phyloP scores from a whole-genome alignment of 2,329 filamentous ascomycete species.

The Fusarium sp. region DNA sequence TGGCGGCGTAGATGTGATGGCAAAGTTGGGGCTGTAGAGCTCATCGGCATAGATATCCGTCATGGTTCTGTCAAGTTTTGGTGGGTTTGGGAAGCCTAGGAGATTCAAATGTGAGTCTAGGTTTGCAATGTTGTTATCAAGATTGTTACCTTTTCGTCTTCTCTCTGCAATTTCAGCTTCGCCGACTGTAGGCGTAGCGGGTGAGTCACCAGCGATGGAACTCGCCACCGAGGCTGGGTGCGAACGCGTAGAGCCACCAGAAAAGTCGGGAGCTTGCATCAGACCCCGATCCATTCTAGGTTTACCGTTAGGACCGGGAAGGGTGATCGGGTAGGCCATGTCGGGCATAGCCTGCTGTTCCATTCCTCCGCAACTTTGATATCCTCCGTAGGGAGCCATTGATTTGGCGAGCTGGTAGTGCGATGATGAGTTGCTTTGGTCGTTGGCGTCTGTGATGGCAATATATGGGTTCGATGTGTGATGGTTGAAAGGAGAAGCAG shows the following conservation, averaged over 20 bases:
- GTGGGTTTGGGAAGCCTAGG: conserved; percentile 65
- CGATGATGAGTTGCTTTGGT: conserved; percentile 55
- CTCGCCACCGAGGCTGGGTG: conserved; percentile 69
- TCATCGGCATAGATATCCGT: conserved; percentile 88
- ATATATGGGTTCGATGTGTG: conserved; percentile 69
- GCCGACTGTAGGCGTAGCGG: conserved; percentile 65
- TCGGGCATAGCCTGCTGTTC: conserved; percentile 53
- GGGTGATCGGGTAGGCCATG: conserved; percentile 57
- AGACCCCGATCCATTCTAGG: conserved; percentile 58
- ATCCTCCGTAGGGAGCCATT: conserved; percentile 59
- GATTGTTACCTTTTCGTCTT: conserved; percentile 66
- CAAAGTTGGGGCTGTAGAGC: conserved; percentile 79
- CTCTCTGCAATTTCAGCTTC: conserved; percentile 64
- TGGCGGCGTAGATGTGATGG: conserved; percentile 67
- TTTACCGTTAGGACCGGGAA: conserved; percentile 53
- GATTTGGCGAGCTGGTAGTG: conserved; percentile 62
- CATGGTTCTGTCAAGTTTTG: conserved; percentile 87
- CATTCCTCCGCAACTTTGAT: conserved; percentile 52
- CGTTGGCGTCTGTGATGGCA: conserved; percentile 63
- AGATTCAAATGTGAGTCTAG: conserved; percentile 70
- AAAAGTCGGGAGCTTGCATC: conserved; percentile 61
- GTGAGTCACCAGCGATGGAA: conserved; percentile 69
- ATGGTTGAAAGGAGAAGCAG: conserved; percentile 68
- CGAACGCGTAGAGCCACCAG: conserved; percentile 57
- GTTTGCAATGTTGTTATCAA: conserved; percentile 19